Evolutionary conservation across 306 rosid species (phyloP), one percentile per base, ranked within the genome.

Genomic region (Quercus berberidifolia): DNA sequence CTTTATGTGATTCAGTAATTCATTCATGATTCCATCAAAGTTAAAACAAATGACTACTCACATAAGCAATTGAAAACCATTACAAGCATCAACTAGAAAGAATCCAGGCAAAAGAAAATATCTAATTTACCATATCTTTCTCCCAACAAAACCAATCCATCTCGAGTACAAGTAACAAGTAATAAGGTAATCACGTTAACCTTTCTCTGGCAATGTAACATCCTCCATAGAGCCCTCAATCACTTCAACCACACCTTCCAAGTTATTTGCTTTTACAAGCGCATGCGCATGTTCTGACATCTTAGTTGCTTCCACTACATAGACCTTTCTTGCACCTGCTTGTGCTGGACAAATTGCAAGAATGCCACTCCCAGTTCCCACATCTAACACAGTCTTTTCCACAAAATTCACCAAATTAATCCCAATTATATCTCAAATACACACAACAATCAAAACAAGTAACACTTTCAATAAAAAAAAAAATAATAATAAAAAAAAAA

Each of bases 311-410:
- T 95, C 99, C 64, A 95, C 99, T 1, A 98, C 99, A 80, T 93
- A 95, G 15, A 95, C 99, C 87, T 95, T 95, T 92, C 87, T 93
- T 0, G 99, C 99, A 73, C 99, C 99, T 1, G 98, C 99, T 74
- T 95, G 99, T 1, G 93, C 99, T 1, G 99, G 89, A 98, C 99
- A 95, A 75, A 95, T 93, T 57, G 99, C 99, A 17, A 95, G 97
- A 87, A 95, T 95, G 74, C 99, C 99, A 82, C 99, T 95, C 72
- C 99, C 99, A 25, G 99, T 85, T 81, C 99, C 99, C 82, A 95
- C 98, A 87, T 95, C 99, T 87, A 95, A 93, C 75, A 95, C 99
- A 81, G 89, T 79, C 99, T 95, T 81, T 81, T 73, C 91, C 83
- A 75, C 69, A 79, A 83, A 84, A 81, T 9, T 28, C 55, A 75